Conservation (phyloP, 176 grass and related monocot species). For the Stipa capillata region DNA sequence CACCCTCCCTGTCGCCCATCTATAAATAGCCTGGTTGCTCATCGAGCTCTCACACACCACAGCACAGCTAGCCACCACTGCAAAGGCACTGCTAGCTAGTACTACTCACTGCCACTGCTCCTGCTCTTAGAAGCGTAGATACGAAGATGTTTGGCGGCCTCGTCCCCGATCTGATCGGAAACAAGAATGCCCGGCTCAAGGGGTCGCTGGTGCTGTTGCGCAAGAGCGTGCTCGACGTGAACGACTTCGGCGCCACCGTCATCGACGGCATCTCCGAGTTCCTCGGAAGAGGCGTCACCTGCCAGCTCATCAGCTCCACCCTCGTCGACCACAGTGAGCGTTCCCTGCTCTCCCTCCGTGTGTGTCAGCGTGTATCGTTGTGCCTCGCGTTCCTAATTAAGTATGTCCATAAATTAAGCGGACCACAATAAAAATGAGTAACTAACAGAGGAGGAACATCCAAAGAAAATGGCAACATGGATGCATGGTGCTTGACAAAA, state of each 20-base stretch:
- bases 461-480: no score
- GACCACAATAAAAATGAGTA: no score
- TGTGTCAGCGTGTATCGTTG: no score
- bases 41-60: background rate
- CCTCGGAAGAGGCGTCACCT: constrained; percentile 24
- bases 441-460: no score
- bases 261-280: constrained; percentile 38
- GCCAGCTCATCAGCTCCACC: constrained; percentile 45
- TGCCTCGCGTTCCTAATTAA: no score
- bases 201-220: constrained; percentile 36
- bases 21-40: background rate
- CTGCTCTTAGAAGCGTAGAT: no score
- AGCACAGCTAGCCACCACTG: background rate
- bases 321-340: constrained; percentile 23
- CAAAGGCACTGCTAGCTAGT: no score
- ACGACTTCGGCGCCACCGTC: constrained; percentile 32
- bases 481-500: no score
- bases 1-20: background rate
- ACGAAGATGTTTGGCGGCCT: background rate
- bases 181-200: constrained; percentile 12
- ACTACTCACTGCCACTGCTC: background rate
- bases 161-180: background rate
- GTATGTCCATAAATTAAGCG: no score
- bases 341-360: background rate
- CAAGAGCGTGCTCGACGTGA: constrained; percentile 49